Conservation (phyloP, 257 asterid species). For the Solanum chiquidenum region DNA sequence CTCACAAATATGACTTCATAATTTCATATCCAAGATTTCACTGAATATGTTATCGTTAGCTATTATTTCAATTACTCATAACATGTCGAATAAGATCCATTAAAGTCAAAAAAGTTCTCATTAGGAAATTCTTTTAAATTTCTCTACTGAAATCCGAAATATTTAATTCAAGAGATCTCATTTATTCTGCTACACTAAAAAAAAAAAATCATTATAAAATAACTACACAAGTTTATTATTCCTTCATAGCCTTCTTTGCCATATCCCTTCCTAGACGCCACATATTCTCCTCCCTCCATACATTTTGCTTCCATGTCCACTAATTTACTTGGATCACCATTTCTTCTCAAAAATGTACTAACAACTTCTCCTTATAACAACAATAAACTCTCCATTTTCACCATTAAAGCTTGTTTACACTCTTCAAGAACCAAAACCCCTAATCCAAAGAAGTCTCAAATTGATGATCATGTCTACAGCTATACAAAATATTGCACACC, state of each 20-base stretch:
- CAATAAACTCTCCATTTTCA: constrained; percentile 1
- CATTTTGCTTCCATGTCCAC: constrained; percentile 29
- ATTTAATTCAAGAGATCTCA: background rate
- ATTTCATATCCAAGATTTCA: background rate
- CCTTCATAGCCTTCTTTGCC: background rate
- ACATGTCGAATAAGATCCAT: background rate
- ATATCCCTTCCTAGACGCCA: background rate
- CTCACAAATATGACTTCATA: background rate
- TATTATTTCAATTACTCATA: background rate
- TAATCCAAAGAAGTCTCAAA: constrained; percentile 11
- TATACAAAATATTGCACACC: constrained; percentile 34
- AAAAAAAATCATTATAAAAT: too few relatives aligned
- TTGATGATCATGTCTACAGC: constrained; percentile 25
- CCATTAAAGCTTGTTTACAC: constrained; percentile 55
- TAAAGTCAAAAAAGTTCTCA: background rate
- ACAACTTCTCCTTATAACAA: background rate
- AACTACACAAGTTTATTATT: background rate
- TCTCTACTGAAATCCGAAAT: rapidly evolving
- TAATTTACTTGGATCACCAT: constrained; percentile 21
- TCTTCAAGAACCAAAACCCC: constrained; percentile 37
- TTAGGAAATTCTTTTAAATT: background rate
- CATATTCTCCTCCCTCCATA: background rate
- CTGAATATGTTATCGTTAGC: rapidly evolving
- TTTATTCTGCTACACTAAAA: background rate
- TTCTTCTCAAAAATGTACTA: background rate